Evolutionary conservation across 257 asterid genomes (phyloP).

Genomic region (Solanum tarijense): DNA sequence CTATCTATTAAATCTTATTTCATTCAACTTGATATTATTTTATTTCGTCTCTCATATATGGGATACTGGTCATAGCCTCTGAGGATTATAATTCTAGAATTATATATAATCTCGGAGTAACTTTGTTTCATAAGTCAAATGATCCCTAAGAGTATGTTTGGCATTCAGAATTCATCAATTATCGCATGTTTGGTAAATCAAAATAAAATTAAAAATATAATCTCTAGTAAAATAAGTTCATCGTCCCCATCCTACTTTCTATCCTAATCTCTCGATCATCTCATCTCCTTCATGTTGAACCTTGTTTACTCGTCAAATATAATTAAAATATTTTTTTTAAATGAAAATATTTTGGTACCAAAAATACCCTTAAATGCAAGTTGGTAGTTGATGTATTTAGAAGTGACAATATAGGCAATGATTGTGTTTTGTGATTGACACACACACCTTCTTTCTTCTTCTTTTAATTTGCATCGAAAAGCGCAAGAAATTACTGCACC

Average conservation of each 20-base stretch:
- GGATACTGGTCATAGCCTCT: rapidly evolving
- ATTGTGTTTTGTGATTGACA: conserved; percentile 21
- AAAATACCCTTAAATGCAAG: not conserved
- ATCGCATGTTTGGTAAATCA: too few species aligned
- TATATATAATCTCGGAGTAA: too few species aligned
- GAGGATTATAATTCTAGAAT: not conserved
- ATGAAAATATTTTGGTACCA: not conserved
- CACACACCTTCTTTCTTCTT: not conserved
- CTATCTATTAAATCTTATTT: not conserved
- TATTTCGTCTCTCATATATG: not conserved
- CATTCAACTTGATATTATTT: not conserved
- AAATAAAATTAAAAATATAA: too few species aligned
- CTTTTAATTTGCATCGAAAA: not conserved
- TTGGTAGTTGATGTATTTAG: not conserved
- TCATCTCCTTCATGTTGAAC: rapidly evolving
- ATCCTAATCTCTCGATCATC: not conserved
- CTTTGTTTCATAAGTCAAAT: too few species aligned
- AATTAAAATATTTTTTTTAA: too few species aligned
- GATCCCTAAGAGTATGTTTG: not conserved
- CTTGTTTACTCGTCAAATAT: rapidly evolving
- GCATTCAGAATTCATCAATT: not conserved
- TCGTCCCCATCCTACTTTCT: too few species aligned
- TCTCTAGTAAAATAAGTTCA: not conserved
- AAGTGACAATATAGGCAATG: conserved; percentile 16
- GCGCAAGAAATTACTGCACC: not conserved